Base-by-base conservation (phyloP, 148 eudicot genomes). In the Rhododendron molle region DNA sequence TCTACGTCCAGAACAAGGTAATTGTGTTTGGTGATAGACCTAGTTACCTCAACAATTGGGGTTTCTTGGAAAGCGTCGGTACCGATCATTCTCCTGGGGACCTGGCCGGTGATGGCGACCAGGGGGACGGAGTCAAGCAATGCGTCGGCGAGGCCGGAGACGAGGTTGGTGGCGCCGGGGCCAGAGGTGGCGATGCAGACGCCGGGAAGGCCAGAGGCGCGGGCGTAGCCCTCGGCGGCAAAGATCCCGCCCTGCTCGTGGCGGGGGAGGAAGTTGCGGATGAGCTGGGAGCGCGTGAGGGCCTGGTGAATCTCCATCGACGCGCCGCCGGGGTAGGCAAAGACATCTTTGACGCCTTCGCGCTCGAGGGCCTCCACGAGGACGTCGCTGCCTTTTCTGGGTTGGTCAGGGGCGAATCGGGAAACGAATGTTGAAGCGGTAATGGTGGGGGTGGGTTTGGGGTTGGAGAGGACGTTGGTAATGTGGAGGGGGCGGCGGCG, bases 161-260 rank as follows among this genome's bases (percentile, higher is more conserved):
- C 98, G 4, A 96, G 87, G 76, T 96, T 96, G 20, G 99, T 95
- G 0, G 99, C 99, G 0, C 99, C 99, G 4, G 99, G 99, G 8
- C 99, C 99, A 0, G 99, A 96, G 4, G 97, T 96, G 34, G 99
- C 99, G 62, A 96, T 96, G 71, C 99, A 96, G 18, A 96, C 96
- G 0, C 99, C 99, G 4, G 94, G 98, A n/a, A 83, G 82, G 16
- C 95, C 94, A 3, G 94, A 87, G 67, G 99, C 96, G 5, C 99
- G 97, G 0, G 99, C 99, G 84, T 96, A 96, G 0, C 97, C 99
- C 83, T 96, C 99, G 1, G 99, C 99, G 2, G 98, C 93, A 81
- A 96, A 96, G 3, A 95, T 87, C 1, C 96, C 99, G n/a, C 99
- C 99, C 62, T 96, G 98, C 77, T 96, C 99, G 81, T 95, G 98